Evolutionary conservation across 2,329 filamentous ascomycete genomes (phyloP).

Genomic region (Penicillium concentricum): DNA sequence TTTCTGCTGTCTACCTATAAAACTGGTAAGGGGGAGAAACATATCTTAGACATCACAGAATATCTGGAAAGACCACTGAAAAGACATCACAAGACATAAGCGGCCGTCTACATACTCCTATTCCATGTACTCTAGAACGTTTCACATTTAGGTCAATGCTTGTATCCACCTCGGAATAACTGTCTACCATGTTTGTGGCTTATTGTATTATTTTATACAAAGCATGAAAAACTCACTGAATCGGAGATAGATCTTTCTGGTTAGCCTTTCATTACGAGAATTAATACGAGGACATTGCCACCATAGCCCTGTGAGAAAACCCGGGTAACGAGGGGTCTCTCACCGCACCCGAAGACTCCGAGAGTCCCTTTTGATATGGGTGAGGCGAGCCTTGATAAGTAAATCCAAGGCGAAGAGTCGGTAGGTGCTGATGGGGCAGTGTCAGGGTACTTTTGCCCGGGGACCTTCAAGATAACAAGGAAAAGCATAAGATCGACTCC

Average conservation of each 20-base stretch:
- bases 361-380: background rate
- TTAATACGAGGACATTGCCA: conserved; percentile 4
- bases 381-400: conserved; percentile 5
- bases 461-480: conserved; percentile 1
- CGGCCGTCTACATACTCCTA: too few relatives aligned
- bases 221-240: background rate
- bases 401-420: conserved; percentile 1
- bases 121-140: background rate
- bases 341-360: background rate
- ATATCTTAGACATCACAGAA: too few relatives aligned
- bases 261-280: too few relatives aligned
- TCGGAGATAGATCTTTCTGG: background rate
- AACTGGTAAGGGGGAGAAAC: too few relatives aligned
- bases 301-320: background rate
- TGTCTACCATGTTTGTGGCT: background rate
- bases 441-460: conserved; percentile 13
- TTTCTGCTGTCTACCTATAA: too few relatives aligned
- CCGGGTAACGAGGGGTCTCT: background rate
- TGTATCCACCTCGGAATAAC: background rate
- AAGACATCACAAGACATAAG: too few relatives aligned
- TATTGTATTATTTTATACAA: background rate
- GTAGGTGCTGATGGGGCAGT: conserved; percentile 20
- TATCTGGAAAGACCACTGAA: too few relatives aligned
- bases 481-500: conserved; percentile 14
- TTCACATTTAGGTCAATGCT: background rate